These are phyloP conservation scores for Cercospora canescens DNA, from an alignment of 2,329 filamentous ascomycete genomes.

Conservation along the genomic window DNA sequence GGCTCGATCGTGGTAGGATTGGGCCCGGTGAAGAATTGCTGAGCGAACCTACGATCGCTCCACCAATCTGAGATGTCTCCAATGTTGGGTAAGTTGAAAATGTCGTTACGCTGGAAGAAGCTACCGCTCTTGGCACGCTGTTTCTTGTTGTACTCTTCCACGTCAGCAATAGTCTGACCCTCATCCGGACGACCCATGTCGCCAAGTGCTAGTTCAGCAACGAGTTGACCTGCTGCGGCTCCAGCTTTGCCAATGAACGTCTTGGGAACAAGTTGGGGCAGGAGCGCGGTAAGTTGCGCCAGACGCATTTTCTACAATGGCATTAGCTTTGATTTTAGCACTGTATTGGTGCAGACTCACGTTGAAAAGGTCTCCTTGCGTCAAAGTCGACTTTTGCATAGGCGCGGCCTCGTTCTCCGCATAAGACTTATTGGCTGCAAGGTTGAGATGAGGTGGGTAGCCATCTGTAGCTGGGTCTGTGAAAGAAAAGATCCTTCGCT, in stretches of 20 bases:
- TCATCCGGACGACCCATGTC: conserved; percentile 20
- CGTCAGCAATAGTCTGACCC: conserved; percentile 15
- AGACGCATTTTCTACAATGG: conserved; percentile 20
- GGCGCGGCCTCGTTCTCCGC: conserved; percentile 21
- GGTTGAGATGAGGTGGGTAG: conserved; percentile 34
- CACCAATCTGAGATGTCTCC: conserved; percentile 43
- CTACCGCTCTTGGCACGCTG: conserved; percentile 15
- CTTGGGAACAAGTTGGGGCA: conserved; percentile 28
- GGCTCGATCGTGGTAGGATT: conserved; percentile 47
- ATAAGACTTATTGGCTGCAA: conserved; percentile 28
- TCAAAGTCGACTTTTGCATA: conserved; percentile 12
- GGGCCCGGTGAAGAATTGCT: conserved; percentile 47
- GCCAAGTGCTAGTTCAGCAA: conserved; percentile 11
- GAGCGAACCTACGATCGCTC: conserved; percentile 46
- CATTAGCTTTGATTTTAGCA: not conserved
- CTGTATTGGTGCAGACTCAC: not conserved
- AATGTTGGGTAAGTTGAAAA: conserved; percentile 32
- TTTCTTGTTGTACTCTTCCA: conserved; percentile 16
- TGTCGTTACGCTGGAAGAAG: conserved; percentile 25
- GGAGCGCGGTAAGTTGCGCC: conserved; percentile 29
- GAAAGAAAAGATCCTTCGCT: conserved; percentile 24
- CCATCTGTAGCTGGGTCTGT: conserved; percentile 22
- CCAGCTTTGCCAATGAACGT: conserved; percentile 15
- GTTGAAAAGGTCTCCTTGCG: conserved; percentile 29
- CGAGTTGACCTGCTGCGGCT: not conserved